A percentile compares a stretch with the other conserved stretches of the same genome.
Conservation (phyloP, 129 eudicot species). For the Chrysanthemum makinoi region DNA sequence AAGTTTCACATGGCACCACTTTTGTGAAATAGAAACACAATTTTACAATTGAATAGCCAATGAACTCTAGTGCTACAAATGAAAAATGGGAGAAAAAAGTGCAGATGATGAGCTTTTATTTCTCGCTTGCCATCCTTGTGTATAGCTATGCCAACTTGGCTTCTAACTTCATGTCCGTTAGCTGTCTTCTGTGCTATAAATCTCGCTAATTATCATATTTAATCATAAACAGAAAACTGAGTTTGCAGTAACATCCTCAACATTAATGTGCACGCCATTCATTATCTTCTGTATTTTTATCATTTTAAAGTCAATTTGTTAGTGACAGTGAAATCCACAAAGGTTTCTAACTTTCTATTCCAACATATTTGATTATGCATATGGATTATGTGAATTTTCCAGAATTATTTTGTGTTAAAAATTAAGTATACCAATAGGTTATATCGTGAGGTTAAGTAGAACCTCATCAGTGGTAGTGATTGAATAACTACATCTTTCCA, state of each 20-base stretch:
- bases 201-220: not conserved
- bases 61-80: too few species aligned
- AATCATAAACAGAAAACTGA: not conserved
- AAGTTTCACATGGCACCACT: too few species aligned
- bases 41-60: too few species aligned
- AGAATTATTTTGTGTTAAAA: conserved; percentile 1
- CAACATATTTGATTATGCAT: conserved; percentile 1
- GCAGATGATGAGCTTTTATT: too few species aligned
- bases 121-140: too few species aligned
- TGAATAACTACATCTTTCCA: not conserved
- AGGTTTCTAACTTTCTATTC: too few species aligned
- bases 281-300: not conserved
- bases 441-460: not conserved
- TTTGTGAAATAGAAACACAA: too few species aligned
- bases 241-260: not conserved
- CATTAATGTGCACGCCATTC: too few species aligned
- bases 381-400: not conserved
- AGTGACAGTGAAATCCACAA: conserved; percentile 7
- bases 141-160: too few species aligned
- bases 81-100: too few species aligned
- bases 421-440: conserved; percentile 12
- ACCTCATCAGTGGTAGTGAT: conserved; percentile 2
- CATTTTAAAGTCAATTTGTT: not conserved
- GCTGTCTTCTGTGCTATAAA: too few species aligned
- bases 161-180: too few species aligned